Evolutionary conservation across 2,329 filamentous ascomycete species (phyloP).

Genomic region (Botryosphaeria agaves): DNA sequence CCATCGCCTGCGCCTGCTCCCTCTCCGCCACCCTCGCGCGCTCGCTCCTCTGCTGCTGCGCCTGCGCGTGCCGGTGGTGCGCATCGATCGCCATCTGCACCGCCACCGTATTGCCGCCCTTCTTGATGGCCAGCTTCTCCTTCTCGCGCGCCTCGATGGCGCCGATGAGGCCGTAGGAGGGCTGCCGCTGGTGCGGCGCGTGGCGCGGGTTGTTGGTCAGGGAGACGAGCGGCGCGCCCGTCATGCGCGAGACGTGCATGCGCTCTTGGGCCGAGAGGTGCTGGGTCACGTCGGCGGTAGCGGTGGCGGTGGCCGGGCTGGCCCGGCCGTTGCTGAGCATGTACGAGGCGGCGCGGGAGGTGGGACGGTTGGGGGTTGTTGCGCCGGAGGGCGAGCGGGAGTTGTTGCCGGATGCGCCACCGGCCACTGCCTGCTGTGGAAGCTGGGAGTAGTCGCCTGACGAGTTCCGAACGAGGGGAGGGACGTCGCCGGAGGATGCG

Average conservation of each 20-base stretch:
- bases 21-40: no score
- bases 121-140: slow-evolving; percentile 54
- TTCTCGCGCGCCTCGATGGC: slow-evolving; percentile 67
- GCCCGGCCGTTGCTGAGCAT: no score
- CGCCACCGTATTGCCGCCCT: slow-evolving; percentile 47
- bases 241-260: slow-evolving; percentile 71
- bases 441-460: slow-evolving; percentile 27
- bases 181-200: slow-evolving; percentile 15
- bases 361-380: slow-evolving; percentile 20
- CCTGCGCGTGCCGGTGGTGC: slow-evolving; percentile 37
- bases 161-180: slow-evolving; percentile 45
- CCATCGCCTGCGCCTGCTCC: slow-evolving; percentile 17
- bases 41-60: slow-evolving; percentile 42
- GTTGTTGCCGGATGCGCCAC: slow-evolving; percentile 14
- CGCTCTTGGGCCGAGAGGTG: slow-evolving; percentile 69
- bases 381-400: slow-evolving; percentile 4
- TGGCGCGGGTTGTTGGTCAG: slow-evolving; percentile 34
- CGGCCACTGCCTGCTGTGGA: slow-evolving; percentile 11
- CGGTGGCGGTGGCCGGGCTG: no score
- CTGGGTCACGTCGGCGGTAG: no score
- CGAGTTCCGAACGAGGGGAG: slow-evolving; percentile 23
- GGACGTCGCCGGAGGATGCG: slow-evolving; percentile 10
- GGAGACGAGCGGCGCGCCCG: slow-evolving; percentile 57
- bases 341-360: slow-evolving; percentile 40
- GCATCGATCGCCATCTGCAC: slow-evolving; percentile 50